A percentile compares a stretch with the other conserved stretches of the same genome.
Conservation (phyloP, 2,329 filamentous ascomycete genomes). For the Didymella exigua region DNA sequence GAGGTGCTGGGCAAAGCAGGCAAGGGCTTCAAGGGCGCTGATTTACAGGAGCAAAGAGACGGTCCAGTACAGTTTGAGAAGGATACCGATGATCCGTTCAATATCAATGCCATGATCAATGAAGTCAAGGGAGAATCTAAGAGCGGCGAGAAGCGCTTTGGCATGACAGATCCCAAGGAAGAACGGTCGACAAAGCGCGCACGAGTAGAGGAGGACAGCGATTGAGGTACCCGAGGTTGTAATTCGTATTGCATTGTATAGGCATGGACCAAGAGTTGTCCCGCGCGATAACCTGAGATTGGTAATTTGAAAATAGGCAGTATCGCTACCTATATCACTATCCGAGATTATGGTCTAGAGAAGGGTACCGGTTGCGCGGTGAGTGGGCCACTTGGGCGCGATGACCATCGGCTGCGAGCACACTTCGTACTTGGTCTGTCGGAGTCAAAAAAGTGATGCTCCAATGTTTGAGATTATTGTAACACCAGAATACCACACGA, state of each 20-base stretch:
- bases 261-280: conserved; percentile 6
- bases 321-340: conserved; percentile 1
- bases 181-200: conserved; percentile 69
- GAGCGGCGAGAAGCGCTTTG: conserved; percentile 74
- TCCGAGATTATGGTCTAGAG: conserved; percentile 4
- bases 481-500: neutral
- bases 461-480: neutral
- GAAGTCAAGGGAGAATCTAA: conserved; percentile 70
- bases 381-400: neutral
- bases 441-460: neutral
- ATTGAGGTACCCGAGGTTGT: conserved; percentile 19
- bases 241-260: conserved; percentile 1
- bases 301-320: conserved; percentile 1
- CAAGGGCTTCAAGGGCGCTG: conserved; percentile 86
- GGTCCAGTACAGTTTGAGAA: conserved; percentile 97
- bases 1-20: conserved; percentile 83
- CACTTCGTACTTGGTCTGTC: neutral
- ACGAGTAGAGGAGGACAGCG: conserved; percentile 73
- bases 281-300: conserved; percentile 5
- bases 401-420: conserved; percentile 7
- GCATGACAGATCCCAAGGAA: conserved; percentile 67
- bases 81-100: conserved; percentile 84
- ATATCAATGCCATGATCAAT: conserved; percentile 90
- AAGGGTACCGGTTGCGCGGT: conserved; percentile 3
- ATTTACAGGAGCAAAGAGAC: conserved; percentile 80